Evolutionary conservation across 352 stramenopile genomes (phyloP).

Genomic region (Phytopythium montanum): DNA sequence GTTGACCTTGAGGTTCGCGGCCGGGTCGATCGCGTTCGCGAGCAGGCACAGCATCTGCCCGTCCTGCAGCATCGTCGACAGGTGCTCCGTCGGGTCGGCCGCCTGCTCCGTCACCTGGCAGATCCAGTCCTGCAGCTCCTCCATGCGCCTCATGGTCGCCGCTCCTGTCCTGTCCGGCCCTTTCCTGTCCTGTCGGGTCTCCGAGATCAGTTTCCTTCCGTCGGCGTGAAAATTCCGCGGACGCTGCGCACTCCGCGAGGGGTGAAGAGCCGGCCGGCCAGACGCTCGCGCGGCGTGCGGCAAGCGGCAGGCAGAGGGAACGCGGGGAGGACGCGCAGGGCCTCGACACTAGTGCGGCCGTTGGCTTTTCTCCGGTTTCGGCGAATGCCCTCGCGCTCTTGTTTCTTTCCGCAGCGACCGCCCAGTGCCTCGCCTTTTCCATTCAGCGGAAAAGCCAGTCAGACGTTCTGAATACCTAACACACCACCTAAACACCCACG

Average conservation of each 20-base stretch:
- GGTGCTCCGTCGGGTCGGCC: conserved; percentile 68
- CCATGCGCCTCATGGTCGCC: conserved; percentile 57
- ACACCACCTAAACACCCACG: too few species aligned
- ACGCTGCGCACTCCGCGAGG: neutral
- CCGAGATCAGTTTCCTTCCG: neutral
- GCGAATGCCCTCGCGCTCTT: conserved; percentile 3
- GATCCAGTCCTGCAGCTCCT: conserved; percentile 86
- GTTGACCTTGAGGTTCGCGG: conserved; percentile 78
- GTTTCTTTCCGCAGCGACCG: neutral
- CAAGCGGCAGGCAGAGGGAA: neutral
- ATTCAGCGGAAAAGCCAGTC: neutral
- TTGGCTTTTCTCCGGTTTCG: conserved; percentile 1
- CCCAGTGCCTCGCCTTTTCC: conserved; percentile 1
- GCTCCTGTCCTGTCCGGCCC: neutral
- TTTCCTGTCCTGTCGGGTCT: neutral
- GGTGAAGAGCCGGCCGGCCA: neutral
- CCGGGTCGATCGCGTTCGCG: conserved; percentile 76
- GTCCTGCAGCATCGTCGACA: conserved; percentile 80
- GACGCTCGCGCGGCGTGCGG: neutral
- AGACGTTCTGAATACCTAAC: too few species aligned
- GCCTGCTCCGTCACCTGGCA: conserved; percentile 69
- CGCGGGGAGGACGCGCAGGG: neutral
- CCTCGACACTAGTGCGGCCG: neutral
- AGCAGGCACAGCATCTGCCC: conserved; percentile 84
- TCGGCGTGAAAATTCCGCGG: neutral